Base-by-base conservation (phyloP, 176 grass and related monocot genomes). In the Oryza nivara region DNA sequence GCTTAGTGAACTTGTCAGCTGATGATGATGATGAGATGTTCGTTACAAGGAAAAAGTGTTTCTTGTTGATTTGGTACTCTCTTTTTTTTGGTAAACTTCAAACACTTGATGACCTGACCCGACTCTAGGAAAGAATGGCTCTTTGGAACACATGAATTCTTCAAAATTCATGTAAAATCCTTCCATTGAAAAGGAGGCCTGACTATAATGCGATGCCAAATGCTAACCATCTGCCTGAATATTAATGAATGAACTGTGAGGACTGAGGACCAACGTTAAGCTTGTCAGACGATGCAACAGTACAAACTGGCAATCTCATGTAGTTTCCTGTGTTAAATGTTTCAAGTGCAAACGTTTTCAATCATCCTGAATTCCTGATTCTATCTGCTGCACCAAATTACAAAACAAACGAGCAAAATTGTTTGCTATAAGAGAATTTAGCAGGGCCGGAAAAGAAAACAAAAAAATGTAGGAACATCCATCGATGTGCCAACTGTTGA, bases 381-480 rank as follows among this genome's bases (percentile, higher is more conserved):
- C 51, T 91, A 80, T 66, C 34, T 54, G 65, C 51, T 67, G 72
- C 65, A 25, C 68, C 34, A 69, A 56, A 34, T 68, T 26, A 81
- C 64, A 80, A 48, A 89, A 47, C 34, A 3, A 7, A 80, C 25
- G 80, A 84, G 76, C 54, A 84, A 88, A 87, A 80, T 36, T 76
- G 30, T 84, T 63, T 52, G 19, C 73, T 83, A 49, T 67, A 72
- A 67, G 54, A 14, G 78, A 56, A 72, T 32, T 41, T 78, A 20
- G 41, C 28, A 20, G 58, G 2, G n/a, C 20, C 41, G 38, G 9
- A n/a, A 77, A 28, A 14, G 14, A 34, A 19, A 11, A 5, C 0
- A 30, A 43, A 11, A 5, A 2, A 47, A 43, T 20, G 8, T 35
- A 15, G 19, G 69, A 63, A 7, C 70, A 71, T 79, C 43, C 16